These are phyloP conservation scores for Hymenoscyphus linearis DNA, from an alignment of 2,329 filamentous ascomycete genomes.

Conservation along the genomic window DNA sequence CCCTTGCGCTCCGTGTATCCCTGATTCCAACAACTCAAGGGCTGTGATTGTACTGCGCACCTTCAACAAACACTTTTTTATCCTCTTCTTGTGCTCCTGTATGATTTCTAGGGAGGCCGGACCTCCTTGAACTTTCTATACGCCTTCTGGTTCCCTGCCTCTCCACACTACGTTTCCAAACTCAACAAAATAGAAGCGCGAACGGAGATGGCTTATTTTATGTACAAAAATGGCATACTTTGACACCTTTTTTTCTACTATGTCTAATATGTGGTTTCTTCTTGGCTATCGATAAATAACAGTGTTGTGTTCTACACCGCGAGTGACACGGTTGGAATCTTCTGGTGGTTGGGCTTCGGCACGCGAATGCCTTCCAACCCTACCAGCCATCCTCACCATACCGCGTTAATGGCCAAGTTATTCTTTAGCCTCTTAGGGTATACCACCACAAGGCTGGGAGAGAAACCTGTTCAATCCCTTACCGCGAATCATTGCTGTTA, in stretches of 20 bases:
- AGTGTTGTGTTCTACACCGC: neutral
- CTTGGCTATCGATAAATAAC: neutral
- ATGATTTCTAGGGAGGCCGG: neutral
- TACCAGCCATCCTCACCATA: neutral
- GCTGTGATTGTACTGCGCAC: neutral
- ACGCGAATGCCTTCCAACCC: constrained; percentile 10
- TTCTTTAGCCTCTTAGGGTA: neutral
- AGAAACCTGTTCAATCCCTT: constrained; percentile 21
- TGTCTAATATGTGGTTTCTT: too few relatives aligned
- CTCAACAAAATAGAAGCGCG: neutral
- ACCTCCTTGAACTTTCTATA: neutral
- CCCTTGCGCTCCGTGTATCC: neutral
- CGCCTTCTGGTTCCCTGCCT: neutral
- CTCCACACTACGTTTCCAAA: neutral
- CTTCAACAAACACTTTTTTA: neutral
- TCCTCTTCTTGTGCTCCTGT: neutral
- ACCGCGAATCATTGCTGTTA: constrained; percentile 17
- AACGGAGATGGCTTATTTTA: neutral
- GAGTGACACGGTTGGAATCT: neutral
- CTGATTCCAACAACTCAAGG: neutral
- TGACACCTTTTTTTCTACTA: too few relatives aligned
- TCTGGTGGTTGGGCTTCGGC: constrained; percentile 9
- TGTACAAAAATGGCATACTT: neutral
- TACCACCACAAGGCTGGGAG: constrained; percentile 7
- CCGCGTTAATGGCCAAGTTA: neutral